Percentiles rank a stretch among this genome's conserved stretches.
Conservation (phyloP, 176 grass and related monocot genomes). For the Hyparrhenia diplandra region DNA sequence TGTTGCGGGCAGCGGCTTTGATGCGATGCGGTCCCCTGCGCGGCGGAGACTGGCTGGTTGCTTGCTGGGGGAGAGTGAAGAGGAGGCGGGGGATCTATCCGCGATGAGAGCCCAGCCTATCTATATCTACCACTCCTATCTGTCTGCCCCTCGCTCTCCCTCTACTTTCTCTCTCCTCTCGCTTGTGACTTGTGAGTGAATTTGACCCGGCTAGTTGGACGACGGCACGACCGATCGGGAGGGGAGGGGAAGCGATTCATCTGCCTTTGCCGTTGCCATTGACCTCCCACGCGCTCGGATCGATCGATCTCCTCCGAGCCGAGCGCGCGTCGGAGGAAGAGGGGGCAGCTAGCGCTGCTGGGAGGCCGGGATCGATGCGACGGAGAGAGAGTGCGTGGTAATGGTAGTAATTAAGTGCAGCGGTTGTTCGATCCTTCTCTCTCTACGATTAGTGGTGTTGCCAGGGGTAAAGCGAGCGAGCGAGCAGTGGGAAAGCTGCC, state of each 20-base stretch:
- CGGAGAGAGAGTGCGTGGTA: background rate
- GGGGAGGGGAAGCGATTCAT: background rate
- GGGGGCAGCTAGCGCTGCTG: background rate
- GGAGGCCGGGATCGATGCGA: background rate
- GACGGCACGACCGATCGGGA: no score
- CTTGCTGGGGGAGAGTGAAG: slow-evolving; percentile 10
- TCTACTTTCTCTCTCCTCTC: no score
- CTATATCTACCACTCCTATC: slow-evolving; percentile 5
- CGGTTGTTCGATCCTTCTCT: background rate
- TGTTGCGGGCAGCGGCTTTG: background rate
- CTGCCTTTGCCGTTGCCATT: background rate
- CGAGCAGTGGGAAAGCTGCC: no score
- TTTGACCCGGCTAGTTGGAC: no score
- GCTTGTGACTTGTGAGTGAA: no score
- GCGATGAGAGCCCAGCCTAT: slow-evolving; percentile 10
- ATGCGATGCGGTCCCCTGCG: background rate
- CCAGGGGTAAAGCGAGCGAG: slow-evolving; percentile 15
- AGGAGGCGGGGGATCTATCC: slow-evolving; percentile 33
- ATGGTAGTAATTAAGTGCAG: background rate
- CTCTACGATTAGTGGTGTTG: background rate
- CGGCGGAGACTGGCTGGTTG: background rate
- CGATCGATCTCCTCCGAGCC: slow-evolving; percentile 10
- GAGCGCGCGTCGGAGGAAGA: background rate
- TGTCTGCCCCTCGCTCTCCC: no score
- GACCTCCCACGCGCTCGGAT: background rate